Base-by-base conservation (phyloP, 208 protist genomes). In the Acanthamoeba healyi region DNA sequence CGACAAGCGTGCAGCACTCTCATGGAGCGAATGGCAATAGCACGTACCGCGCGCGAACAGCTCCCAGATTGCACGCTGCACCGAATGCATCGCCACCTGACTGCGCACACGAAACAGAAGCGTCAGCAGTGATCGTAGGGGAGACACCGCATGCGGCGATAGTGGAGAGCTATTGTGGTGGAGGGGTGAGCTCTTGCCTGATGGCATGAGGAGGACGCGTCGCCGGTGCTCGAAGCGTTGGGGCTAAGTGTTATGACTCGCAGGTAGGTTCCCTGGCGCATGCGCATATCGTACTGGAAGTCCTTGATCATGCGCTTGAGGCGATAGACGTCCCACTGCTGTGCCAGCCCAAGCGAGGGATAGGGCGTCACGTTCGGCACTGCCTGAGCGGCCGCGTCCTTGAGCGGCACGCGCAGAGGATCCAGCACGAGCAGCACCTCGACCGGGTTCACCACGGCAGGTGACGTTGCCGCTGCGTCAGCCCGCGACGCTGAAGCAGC, bases 361-460 rank as follows among this genome's bases (percentile, higher is more conserved):
- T 34, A 86, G 77, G 77, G 46, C 77, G 77, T 34, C n/a, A 14
- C 26, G 24, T 49, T 51, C n/a, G 38, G 44, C n/a, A 44, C 5
- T 17, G n/a, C 5, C 24, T 6, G 72, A 34, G 22, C 72, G 72
- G 72, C 24, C 26, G 34, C 72, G 40, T 26, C 32, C 32, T 24
- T 56, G 44, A 86, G 15, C 26, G 77, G 77, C 42, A 86, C 44
- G 2, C 77, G 77, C 42, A 24, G 12, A 3, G 77, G 77, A n/a
- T 86, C 77, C 38, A 86, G 44, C 77, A 86, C 77, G n/a, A 86
- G 77, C 44, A 86, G 77, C 77, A 86, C 77, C 26, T 86, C 77
- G 15, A 86, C 77, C 22, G 44, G 44, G 6, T 14, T 58, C 32
- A 58, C 14, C 2, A 17, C 67, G 34, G 67, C 14, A 14, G 67